phyloP scores from a whole-genome alignment of 345 rosid genomes.

The Sonneratia caseolaris region DNA sequence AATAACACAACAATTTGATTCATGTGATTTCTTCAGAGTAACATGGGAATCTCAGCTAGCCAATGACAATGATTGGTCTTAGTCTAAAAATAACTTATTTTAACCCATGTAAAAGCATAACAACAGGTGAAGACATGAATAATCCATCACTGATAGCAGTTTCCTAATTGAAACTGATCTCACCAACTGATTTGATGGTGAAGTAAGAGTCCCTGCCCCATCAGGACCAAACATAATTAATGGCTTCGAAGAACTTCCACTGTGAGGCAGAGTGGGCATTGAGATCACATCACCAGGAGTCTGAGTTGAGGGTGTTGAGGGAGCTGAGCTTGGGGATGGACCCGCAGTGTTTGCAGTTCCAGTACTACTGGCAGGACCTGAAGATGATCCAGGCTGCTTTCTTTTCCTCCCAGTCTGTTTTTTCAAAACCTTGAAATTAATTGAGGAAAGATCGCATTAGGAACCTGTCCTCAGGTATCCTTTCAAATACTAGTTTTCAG shows the following conservation, averaged over 20 bases:
- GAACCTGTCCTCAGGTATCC: slow-evolving; percentile 12
- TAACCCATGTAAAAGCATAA: background rate
- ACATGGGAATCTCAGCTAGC: background rate
- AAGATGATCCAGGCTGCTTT: slow-evolving; percentile 94
- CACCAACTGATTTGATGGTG: slow-evolving; percentile 91
- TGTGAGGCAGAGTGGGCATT: slow-evolving; percentile 78
- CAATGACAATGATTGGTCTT: background rate
- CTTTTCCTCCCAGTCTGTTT: slow-evolving; percentile 92
- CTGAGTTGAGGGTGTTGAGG: slow-evolving; percentile 96
- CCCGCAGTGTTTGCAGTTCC: slow-evolving; percentile 98
- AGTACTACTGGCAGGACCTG: slow-evolving; percentile 98
- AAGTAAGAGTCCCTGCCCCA: slow-evolving; percentile 73
- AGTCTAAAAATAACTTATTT: background rate
- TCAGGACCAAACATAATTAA: slow-evolving; percentile 66
- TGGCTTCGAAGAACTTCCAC: slow-evolving; percentile 77
- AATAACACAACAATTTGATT: background rate
- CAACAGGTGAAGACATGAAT: background rate
- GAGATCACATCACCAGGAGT: slow-evolving; percentile 93
- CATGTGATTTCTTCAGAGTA: background rate
- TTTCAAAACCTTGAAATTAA: slow-evolving; percentile 65
- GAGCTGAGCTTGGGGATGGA: slow-evolving; percentile 98
- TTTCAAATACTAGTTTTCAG: background rate
- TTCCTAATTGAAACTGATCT: background rate
- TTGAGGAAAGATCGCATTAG: slow-evolving; percentile 23
- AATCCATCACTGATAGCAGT: background rate